These are phyloP conservation scores for Mycena kentingensis DNA, from an alignment of 768 basidiomycete species.

Conservation along the genomic window DNA sequence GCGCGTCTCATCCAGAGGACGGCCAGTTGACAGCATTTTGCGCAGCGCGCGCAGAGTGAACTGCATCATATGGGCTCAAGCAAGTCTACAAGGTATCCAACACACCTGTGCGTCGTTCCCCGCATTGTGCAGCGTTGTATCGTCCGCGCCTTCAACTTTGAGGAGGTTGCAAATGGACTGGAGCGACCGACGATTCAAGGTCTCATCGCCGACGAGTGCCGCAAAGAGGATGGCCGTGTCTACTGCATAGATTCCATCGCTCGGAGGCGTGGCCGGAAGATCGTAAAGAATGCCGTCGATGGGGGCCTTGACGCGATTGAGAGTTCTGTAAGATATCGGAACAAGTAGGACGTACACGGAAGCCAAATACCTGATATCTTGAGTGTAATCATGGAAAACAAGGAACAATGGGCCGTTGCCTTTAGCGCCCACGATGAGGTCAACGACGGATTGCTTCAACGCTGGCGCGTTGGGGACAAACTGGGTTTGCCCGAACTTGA, in stretches of 20 bases:
- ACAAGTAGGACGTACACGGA: background rate
- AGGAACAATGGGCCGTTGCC: slow-evolving; percentile 66
- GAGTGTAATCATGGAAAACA: slow-evolving; percentile 76
- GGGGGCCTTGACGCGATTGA: slow-evolving; percentile 40
- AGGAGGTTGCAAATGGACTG: slow-evolving; percentile 50
- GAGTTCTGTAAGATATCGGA: slow-evolving; percentile 20
- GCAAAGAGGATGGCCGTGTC: slow-evolving; percentile 58
- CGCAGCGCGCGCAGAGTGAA: slow-evolving; percentile 52
- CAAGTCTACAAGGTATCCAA: background rate
- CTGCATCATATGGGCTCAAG: slow-evolving; percentile 28
- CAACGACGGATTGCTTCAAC: slow-evolving; percentile 55
- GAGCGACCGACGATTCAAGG: slow-evolving; percentile 38
- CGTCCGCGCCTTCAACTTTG: slow-evolving; percentile 38
- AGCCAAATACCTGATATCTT: slow-evolving; percentile 69
- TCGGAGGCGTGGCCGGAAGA: slow-evolving; percentile 46
- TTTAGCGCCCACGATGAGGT: slow-evolving; percentile 43
- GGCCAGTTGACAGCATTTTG: slow-evolving; percentile 55
- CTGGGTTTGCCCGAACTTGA: slow-evolving; percentile 64
- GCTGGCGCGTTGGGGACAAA: slow-evolving; percentile 44
- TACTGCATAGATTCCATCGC: slow-evolving; percentile 46
- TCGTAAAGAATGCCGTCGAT: slow-evolving; percentile 41
- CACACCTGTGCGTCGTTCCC: slow-evolving; percentile 64
- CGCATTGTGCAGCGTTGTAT: slow-evolving; percentile 52
- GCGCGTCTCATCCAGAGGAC: slow-evolving; percentile 54
- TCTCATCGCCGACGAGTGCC: slow-evolving; percentile 46